Conservation (phyloP, 2,329 filamentous ascomycete species). For the Botrytis medusae region DNA sequence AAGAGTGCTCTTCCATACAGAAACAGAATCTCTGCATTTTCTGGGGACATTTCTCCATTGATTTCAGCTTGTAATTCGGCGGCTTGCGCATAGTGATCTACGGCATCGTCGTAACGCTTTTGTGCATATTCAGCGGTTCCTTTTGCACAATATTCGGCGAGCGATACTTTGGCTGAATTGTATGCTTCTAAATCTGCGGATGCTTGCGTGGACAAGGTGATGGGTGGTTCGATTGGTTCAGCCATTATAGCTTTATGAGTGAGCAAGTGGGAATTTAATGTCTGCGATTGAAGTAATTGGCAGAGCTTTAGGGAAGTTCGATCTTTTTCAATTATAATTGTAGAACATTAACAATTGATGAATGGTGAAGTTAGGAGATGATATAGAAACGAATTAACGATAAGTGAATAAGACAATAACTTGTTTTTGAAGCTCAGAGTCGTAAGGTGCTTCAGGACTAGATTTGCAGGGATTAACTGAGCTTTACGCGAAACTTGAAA, state of each 20-base stretch:
- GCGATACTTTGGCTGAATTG: constrained; percentile 55
- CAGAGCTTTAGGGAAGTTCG: neutral
- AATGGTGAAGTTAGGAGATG: neutral
- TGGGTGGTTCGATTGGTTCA: constrained; percentile 35
- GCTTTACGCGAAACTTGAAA: constrained; percentile 21
- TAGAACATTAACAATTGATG: neutral
- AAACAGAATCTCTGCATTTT: constrained; percentile 92
- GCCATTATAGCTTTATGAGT: constrained; percentile 29
- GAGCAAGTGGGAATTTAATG: neutral
- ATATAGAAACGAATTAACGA: constrained; percentile 21
- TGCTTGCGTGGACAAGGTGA: constrained; percentile 29
- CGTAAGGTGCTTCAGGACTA: neutral
- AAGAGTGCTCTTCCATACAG: constrained; percentile 92
- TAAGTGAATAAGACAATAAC: constrained; percentile 15
- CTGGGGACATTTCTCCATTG: constrained; percentile 86
- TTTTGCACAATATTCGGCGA: constrained; percentile 74
- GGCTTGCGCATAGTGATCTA: constrained; percentile 85
- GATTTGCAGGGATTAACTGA: constrained; percentile 5
- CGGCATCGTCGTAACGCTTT: constrained; percentile 82
- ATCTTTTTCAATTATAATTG: neutral
- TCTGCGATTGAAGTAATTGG: neutral
- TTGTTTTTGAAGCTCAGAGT: constrained; percentile 9
- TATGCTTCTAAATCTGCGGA: constrained; percentile 34
- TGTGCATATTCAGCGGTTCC: constrained; percentile 83
- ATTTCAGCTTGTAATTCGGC: constrained; percentile 86